Evolutionary conservation across 306 rosid genomes (phyloP).

Genomic region (Carpinus viminea): DNA sequence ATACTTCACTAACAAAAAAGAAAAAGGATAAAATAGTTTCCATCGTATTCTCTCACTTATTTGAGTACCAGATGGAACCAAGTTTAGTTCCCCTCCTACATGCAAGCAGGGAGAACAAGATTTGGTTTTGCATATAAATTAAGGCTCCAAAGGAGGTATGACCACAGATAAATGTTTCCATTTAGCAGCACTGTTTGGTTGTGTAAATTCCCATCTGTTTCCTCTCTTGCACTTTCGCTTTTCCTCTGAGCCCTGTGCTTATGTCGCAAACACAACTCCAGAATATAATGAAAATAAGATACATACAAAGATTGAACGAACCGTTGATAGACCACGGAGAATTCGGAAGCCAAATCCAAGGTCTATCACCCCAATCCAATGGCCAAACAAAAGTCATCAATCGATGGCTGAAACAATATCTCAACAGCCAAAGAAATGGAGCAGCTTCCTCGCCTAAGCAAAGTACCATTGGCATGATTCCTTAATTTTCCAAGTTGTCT

Average conservation of each 20-base stretch:
- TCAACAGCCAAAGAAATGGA: no score
- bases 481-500: no score
- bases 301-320: no score
- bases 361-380: no score
- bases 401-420: no score
- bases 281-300: background rate
- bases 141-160: conserved; percentile 67
- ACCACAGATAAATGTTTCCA: conserved; percentile 42
- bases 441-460: no score
- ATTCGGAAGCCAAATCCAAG: no score
- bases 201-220: conserved; percentile 61
- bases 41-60: background rate
- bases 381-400: no score
- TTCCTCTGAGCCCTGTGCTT: conserved; percentile 30
- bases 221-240: conserved; percentile 47
- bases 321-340: no score
- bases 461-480: no score
- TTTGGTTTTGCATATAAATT: conserved; percentile 45
- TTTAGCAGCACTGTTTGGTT: conserved; percentile 76
- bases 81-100: conserved; percentile 25
- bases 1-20: background rate
- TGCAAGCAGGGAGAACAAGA: conserved; percentile 60
- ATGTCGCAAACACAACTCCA: background rate
- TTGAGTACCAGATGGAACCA: background rate
- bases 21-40: background rate